These are phyloP conservation scores for Platismatia glauca DNA, from an alignment of 495 filamentous ascomycete species.

Conservation along the genomic window DNA sequence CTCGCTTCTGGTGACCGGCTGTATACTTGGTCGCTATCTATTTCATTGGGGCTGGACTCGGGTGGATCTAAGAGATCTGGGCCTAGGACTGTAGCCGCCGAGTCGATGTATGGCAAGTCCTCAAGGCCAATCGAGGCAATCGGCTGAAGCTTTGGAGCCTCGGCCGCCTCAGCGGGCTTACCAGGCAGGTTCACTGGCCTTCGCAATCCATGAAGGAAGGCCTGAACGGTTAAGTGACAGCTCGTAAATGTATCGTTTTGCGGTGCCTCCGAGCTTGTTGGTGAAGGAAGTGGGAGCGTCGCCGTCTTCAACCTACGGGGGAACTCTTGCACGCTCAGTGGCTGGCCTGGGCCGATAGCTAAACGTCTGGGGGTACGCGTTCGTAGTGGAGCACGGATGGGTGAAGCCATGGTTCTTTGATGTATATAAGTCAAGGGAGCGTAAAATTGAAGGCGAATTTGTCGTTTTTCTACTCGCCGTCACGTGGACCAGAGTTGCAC, in stretches of 20 bases:
- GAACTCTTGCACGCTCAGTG: constrained; percentile 11
- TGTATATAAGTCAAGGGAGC: neutral
- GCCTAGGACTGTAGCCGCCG: neutral
- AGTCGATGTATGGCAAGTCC: neutral
- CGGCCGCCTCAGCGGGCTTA: neutral
- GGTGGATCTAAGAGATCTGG: neutral
- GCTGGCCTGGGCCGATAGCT: neutral
- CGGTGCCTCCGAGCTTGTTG: neutral
- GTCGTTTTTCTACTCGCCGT: neutral
- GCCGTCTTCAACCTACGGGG: neutral
- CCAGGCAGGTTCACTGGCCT: neutral
- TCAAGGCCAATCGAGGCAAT: neutral
- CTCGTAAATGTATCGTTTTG: neutral
- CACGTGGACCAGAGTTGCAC: too few species aligned
- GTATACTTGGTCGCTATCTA: neutral
- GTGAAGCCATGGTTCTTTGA: neutral
- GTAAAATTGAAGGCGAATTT: neutral
- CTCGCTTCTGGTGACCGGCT: neutral
- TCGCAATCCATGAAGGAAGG: neutral
- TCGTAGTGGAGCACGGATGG: neutral
- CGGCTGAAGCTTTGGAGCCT: neutral
- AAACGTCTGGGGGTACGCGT: neutral
- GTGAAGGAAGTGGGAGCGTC: neutral
- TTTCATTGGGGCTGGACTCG: neutral
- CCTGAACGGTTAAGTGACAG: neutral